phyloP scores from a whole-genome alignment of 192 early-diverging fungal genomes.

The Dissophora ornata region DNA sequence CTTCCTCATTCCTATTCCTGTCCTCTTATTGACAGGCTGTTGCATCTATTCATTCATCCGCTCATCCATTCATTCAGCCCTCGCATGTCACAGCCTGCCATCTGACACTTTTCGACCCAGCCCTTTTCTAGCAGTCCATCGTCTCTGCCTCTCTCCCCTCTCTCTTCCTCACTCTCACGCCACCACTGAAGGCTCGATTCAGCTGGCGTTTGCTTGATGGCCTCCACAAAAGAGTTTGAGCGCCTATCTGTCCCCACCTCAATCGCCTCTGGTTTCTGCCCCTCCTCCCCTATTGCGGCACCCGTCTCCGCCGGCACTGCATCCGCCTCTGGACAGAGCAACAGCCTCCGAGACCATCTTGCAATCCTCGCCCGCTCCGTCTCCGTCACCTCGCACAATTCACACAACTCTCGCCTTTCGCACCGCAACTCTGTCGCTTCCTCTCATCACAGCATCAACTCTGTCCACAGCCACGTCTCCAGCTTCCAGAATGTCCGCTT shows the following conservation, averaged over 20 bases:
- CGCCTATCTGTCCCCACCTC: slow-evolving; percentile 19
- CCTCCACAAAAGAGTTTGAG: slow-evolving; percentile 18
- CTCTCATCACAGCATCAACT: slow-evolving; percentile 22
- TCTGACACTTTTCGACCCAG: background rate
- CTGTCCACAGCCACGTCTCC: slow-evolving; percentile 43
- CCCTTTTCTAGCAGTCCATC: background rate
- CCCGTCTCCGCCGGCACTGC: background rate
- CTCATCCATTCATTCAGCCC: no score
- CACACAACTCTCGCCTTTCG: slow-evolving; percentile 3
- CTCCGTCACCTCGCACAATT: slow-evolving; percentile 1
- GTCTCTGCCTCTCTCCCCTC: background rate
- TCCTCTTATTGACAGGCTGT: no score
- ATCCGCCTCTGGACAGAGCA: background rate
- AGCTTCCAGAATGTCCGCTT: slow-evolving; percentile 48
- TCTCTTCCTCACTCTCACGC: background rate
- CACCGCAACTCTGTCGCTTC: slow-evolving; percentile 19
- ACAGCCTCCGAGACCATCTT: background rate
- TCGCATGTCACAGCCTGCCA: no score
- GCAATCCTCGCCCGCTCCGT: slow-evolving; percentile 18
- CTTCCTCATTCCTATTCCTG: no score
- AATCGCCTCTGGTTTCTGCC: slow-evolving; percentile 5
- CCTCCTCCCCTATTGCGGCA: slow-evolving; percentile 5
- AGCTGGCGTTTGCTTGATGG: slow-evolving; percentile 13
- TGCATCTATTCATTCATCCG: no score
- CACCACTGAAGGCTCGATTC: background rate